These are phyloP conservation scores for Tricholoma saponaceum DNA, from an alignment of 768 basidiomycete species.

Conservation along the genomic window DNA sequence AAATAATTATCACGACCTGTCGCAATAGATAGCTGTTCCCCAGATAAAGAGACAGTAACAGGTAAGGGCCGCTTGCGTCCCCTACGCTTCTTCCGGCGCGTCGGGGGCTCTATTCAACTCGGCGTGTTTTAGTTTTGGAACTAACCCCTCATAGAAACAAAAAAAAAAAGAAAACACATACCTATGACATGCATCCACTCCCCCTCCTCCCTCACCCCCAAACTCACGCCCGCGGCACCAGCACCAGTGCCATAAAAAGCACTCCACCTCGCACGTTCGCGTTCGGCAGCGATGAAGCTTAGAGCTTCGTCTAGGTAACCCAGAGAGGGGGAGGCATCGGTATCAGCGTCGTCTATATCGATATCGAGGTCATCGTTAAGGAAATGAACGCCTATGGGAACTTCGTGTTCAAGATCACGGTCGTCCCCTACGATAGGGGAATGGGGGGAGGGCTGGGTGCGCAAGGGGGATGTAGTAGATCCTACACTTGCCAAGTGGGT, in stretches of 20 bases:
- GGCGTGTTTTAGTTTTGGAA: constrained; percentile 8
- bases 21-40: not conserved
- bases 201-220: constrained; percentile 18
- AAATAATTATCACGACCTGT: not conserved
- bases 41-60: too few species aligned
- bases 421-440: not conserved
- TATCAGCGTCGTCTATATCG: not conserved
- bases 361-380: not conserved
- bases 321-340: constrained; percentile 45
- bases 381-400: not conserved
- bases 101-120: constrained; percentile 23
- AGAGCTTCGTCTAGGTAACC: constrained; percentile 72
- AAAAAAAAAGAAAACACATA: constrained; percentile 14
- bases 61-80: constrained; percentile 18
- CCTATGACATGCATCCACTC: constrained; percentile 38
- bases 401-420: constrained; percentile 1
- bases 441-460: constrained; percentile 12
- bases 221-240: constrained; percentile 9
- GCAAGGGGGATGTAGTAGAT: constrained; percentile 6
- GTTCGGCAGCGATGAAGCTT: constrained; percentile 71
- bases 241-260: constrained; percentile 31
- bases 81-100: constrained; percentile 31
- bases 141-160: constrained; percentile 1
- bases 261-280: constrained; percentile 59
- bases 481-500: not conserved